Evolutionary conservation across 257 asterid species (phyloP).

Genomic region (Solanum acaule): DNA sequence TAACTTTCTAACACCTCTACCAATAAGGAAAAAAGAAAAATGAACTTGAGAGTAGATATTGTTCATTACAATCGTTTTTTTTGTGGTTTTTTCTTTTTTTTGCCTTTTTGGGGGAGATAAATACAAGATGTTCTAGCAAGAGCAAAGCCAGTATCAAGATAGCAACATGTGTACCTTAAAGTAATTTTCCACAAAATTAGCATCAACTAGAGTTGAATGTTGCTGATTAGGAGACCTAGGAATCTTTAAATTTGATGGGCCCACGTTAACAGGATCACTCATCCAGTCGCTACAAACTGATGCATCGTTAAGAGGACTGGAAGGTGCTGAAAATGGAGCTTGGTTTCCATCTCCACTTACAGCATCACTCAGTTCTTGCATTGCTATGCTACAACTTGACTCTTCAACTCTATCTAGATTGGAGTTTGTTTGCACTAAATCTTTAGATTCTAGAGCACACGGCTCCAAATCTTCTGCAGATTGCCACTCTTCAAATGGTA

Average conservation of each 20-base stretch:
- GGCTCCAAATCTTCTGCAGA: constrained; percentile 22
- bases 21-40: neutral
- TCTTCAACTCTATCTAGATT: constrained; percentile 24
- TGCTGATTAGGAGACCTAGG: constrained; percentile 32
- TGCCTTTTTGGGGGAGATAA: neutral
- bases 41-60: neutral
- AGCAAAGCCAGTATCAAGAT: neutral
- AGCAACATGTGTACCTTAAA: constrained; percentile 48
- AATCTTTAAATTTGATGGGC: constrained; percentile 39
- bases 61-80: neutral
- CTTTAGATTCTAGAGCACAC: constrained; percentile 16
- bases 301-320: constrained; percentile 15
- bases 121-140: neutral
- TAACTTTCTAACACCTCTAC: neutral
- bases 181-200: constrained; percentile 88
- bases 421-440: constrained; percentile 15
- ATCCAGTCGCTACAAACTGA: constrained; percentile 23
- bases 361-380: constrained; percentile 34
- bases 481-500: constrained; percentile 20
- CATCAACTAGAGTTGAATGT: constrained; percentile 74
- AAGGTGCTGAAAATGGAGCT: constrained; percentile 23
- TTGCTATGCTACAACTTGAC: constrained; percentile 31
- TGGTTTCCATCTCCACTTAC: constrained; percentile 16
- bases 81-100: neutral
- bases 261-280: constrained; percentile 13